phyloP scores from a whole-genome alignment of 2,329 filamentous ascomycete genomes.

The Ploettnerulaceae sp. region DNA sequence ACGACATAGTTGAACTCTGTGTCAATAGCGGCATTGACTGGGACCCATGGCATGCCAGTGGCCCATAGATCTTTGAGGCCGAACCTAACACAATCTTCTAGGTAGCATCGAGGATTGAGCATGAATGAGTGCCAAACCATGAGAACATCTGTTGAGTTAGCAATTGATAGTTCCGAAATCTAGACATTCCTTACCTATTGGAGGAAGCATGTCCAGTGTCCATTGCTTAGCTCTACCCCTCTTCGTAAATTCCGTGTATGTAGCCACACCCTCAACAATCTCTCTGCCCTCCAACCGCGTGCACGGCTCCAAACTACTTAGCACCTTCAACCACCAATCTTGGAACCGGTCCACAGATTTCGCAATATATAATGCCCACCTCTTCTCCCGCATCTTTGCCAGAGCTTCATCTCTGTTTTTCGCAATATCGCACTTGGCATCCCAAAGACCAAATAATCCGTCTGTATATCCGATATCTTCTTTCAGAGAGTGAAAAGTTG shows the following conservation, averaged over 20 bases:
- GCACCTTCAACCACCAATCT: conserved; percentile 52
- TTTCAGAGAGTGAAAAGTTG: conserved; percentile 61
- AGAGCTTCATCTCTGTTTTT: conserved; percentile 40
- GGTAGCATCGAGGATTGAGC: conserved; percentile 69
- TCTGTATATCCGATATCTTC: conserved; percentile 62
- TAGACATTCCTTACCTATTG: conserved; percentile 56
- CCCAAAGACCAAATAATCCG: conserved; percentile 60
- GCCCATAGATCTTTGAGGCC: conserved; percentile 54
- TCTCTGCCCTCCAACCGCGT: conserved; percentile 25
- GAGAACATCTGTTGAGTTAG: conserved; percentile 52
- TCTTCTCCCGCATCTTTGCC: conserved; percentile 60
- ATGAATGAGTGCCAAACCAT: conserved; percentile 79
- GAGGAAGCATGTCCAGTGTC: conserved; percentile 46
- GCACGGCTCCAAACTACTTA: conserved; percentile 24
- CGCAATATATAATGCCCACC: conserved; percentile 67
- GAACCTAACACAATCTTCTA: conserved; percentile 65
- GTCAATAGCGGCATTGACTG: conserved; percentile 54
- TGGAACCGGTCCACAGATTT: conserved; percentile 65
- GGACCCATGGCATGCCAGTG: conserved; percentile 61
- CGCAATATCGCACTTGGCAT: conserved; percentile 36
- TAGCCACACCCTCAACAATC: conserved; percentile 19
- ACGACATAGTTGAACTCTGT: conserved; percentile 52
- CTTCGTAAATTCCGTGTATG: conserved; percentile 18
- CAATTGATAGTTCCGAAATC: conserved; percentile 19
- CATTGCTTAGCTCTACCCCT: conserved; percentile 31